Evolutionary conservation across 192 early-diverging fungal species (phyloP).

Genomic region (Gamsiella multidivaricata): DNA sequence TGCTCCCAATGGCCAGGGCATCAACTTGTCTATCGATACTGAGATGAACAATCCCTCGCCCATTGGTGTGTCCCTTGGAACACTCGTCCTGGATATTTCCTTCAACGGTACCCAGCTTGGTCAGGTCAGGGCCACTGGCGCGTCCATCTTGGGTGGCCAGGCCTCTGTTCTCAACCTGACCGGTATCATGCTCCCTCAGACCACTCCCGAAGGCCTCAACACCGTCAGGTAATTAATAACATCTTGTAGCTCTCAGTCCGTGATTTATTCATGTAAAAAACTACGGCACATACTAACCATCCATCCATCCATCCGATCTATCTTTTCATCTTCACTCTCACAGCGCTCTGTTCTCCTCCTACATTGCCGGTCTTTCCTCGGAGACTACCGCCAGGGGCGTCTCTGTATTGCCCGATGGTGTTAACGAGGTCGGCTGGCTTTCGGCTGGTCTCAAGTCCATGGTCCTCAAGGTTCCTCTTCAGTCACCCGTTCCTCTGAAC

Average conservation of each 20-base stretch:
- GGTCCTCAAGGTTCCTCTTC: constrained; percentile 62
- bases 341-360: constrained; percentile 63
- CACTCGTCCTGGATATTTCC: constrained; percentile 61
- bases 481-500: constrained; percentile 51
- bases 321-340: not conserved
- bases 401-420: constrained; percentile 61
- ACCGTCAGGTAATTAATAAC: constrained; percentile 51
- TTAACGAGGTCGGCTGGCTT: constrained; percentile 61
- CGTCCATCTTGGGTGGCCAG: constrained; percentile 52
- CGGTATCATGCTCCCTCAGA: constrained; percentile 65
- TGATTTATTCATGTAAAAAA: too few relatives aligned
- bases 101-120: constrained; percentile 60
- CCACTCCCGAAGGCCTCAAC: constrained; percentile 52
- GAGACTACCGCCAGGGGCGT: constrained; percentile 62
- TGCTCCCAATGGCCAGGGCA: constrained; percentile 65
- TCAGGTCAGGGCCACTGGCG: constrained; percentile 55
- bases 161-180: constrained; percentile 61
- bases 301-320: not conserved
- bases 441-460: constrained; percentile 62
- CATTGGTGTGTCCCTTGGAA: constrained; percentile 67
- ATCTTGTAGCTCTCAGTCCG: too few relatives aligned
- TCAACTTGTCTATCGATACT: constrained; percentile 63
- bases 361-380: constrained; percentile 60
- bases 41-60: constrained; percentile 65
- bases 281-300: not conserved